Percentiles rank a stretch among this genome's conserved stretches.
These are phyloP conservation scores for Metschnikowia koreensis DNA, from an alignment of 805 yeast species.

Conservation along the genomic window DNA sequence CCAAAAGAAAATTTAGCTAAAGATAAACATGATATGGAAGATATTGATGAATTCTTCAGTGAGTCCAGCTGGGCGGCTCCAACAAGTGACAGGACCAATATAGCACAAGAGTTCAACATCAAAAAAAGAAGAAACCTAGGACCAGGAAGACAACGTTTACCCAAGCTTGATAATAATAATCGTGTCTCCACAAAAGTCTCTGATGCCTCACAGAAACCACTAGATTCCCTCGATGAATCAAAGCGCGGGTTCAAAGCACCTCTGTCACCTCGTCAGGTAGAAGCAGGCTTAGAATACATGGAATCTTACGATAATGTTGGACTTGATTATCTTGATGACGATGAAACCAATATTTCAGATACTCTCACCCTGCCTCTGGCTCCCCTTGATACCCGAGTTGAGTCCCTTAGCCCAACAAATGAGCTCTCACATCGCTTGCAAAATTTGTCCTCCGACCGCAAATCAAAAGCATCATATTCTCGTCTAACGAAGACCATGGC, in stretches of 20 bases:
- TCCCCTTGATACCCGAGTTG: background rate
- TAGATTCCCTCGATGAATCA: too few species aligned
- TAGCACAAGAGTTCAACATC: background rate
- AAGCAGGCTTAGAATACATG: background rate
- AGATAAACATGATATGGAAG: conserved; percentile 66
- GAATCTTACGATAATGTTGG: background rate
- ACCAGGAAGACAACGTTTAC: background rate
- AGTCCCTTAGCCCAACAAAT: background rate
- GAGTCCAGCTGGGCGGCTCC: conserved; percentile 28
- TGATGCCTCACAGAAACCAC: too few species aligned
- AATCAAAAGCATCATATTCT: background rate
- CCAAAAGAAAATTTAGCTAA: conserved; percentile 47
- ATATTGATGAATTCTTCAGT: conserved; percentile 63
- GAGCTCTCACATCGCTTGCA: background rate
- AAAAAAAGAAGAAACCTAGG: background rate
- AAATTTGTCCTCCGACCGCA: background rate
- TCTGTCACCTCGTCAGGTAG: background rate
- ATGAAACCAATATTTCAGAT: background rate
- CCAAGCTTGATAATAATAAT: background rate
- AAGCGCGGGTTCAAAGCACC: background rate
- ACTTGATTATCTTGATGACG: background rate
- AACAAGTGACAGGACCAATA: background rate
- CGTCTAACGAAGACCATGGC: background rate
- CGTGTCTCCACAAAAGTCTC: too few species aligned
- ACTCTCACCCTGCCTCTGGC: background rate